phyloP scores from a whole-genome alignment of 139 green algal species.

The Ettlia oleoabundans region DNA sequence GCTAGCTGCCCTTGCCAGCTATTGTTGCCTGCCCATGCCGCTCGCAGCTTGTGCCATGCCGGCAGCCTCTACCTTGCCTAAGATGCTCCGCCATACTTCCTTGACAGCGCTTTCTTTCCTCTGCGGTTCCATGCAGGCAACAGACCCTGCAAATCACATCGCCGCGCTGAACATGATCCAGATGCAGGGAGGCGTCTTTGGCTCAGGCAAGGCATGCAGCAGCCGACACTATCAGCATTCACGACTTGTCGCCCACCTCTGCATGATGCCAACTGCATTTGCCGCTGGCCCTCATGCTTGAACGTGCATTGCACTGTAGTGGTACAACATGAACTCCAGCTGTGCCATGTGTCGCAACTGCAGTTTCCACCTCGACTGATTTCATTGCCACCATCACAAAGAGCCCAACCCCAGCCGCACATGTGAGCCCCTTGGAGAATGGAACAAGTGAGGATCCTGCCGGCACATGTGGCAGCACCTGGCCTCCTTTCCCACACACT shows the following conservation, averaged over 20 bases:
- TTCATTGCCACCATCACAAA: background rate
- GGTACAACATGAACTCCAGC: too few relatives aligned
- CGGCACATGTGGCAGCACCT: background rate
- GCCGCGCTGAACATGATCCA: conserved; percentile 69
- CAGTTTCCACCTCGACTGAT: background rate
- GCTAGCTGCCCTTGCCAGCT: background rate
- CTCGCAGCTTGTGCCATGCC: too few relatives aligned
- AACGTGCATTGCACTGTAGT: too few relatives aligned
- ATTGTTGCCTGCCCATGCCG: background rate
- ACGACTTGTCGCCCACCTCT: too few relatives aligned
- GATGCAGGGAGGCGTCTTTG: conserved; percentile 74
- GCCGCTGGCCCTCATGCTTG: too few relatives aligned
- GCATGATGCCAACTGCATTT: too few relatives aligned
- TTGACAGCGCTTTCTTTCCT: background rate
- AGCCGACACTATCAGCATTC: too few relatives aligned
- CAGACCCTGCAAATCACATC: conserved; percentile 58
- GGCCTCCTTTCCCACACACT: too few relatives aligned
- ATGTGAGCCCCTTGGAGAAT: background rate
- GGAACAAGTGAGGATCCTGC: background rate
- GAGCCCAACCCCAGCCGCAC: background rate
- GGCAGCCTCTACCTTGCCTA: too few relatives aligned
- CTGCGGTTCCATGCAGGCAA: conserved; percentile 37
- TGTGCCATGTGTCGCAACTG: too few relatives aligned
- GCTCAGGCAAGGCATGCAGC: conserved; percentile 33
- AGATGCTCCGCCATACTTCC: too few relatives aligned